These are phyloP conservation scores for Cercophora sp. DNA, from an alignment of 495 filamentous ascomycete genomes.

Conservation along the genomic window DNA sequence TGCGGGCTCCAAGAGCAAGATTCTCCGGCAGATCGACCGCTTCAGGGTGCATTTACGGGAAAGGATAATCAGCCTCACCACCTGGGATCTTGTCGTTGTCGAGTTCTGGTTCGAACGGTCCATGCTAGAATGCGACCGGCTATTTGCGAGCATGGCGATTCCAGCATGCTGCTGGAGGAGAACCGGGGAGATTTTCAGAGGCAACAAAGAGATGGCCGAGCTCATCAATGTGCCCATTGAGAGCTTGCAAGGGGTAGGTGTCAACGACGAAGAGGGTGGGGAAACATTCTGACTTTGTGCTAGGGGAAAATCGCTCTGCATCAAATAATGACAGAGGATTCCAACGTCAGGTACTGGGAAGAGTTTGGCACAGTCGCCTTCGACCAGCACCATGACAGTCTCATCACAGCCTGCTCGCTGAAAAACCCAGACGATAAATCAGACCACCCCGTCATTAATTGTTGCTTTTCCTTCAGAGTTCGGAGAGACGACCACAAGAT, in stretches of 20 bases:
- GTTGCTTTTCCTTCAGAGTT: conserved; percentile 97
- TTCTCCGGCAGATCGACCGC: conserved; percentile 81
- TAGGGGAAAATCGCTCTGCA: conserved; percentile 94
- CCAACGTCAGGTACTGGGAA: conserved; percentile 96
- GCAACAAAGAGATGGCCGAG: conserved; percentile 98
- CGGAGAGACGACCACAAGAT: conserved; percentile 92
- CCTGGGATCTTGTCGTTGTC: conserved; percentile 86
- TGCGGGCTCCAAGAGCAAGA: conserved; percentile 74
- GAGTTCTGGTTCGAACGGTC: conserved; percentile 98
- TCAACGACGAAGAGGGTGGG: too few species aligned
- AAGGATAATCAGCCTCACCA: conserved; percentile 83
- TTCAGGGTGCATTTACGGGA: conserved; percentile 96
- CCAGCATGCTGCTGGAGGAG: conserved; percentile 96
- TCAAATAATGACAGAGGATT: conserved; percentile 91
- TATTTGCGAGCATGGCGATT: conserved; percentile 98
- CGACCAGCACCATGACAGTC: conserved; percentile 91
- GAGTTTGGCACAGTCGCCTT: conserved; percentile 99
- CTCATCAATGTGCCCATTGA: conserved; percentile 92
- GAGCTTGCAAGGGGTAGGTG: conserved; percentile 83
- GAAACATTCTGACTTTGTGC: too few species aligned
- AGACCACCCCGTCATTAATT: conserved; percentile 71
- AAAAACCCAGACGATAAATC: conserved; percentile 77
- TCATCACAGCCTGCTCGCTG: conserved; percentile 88
- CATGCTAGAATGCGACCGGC: conserved; percentile 94
- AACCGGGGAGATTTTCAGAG: conserved; percentile 95